These are phyloP conservation scores for Tillandsia leiboldiana DNA, from an alignment of 176 grass and related monocot species.

Conservation along the genomic window DNA sequence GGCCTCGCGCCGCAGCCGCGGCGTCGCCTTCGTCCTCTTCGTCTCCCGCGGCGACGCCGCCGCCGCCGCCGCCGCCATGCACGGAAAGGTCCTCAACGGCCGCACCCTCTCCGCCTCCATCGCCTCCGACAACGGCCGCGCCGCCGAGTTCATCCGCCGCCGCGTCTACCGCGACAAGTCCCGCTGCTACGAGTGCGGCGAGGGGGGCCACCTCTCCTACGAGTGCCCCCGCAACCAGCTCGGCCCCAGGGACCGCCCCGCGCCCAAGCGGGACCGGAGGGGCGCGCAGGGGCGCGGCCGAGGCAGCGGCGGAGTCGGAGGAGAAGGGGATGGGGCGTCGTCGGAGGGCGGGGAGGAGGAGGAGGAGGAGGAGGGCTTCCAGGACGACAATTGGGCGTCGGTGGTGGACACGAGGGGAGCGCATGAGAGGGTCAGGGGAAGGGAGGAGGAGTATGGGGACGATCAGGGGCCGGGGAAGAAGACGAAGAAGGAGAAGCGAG, in stretches of 20 bases:
- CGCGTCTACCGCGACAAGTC: constrained; percentile 87
- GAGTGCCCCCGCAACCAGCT: constrained; percentile 94
- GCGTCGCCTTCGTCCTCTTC: constrained; percentile 91
- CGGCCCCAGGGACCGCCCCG: constrained; percentile 62
- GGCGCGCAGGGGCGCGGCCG: constrained; percentile 4
- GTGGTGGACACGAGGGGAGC: constrained; percentile 36
- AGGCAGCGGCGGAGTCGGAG: constrained; percentile 2
- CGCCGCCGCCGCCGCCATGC: constrained; percentile 30
- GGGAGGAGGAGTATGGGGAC: constrained; percentile 1
- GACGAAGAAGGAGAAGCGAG: constrained; percentile 65
- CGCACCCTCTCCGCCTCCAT: constrained; percentile 54
- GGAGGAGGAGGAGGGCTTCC: constrained; percentile 14
- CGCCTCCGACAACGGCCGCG: constrained; percentile 79
- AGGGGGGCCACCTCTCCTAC: constrained; percentile 80
- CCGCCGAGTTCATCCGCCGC: constrained; percentile 77
- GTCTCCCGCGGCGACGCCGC: constrained; percentile 54
- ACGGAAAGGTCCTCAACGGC: constrained; percentile 41
- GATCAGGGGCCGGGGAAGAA: constrained; percentile 19
- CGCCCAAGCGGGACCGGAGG: constrained; percentile 36
- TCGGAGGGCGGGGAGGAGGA: neutral
- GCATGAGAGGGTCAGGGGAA: constrained; percentile 35
- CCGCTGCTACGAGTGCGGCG: constrained; percentile 77
- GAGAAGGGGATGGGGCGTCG: neutral
- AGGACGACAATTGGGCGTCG: constrained; percentile 34
- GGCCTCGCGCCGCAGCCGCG: constrained; percentile 48